Conservation (phyloP, 2,329 filamentous ascomycete genomes). For the Phyllosticta ampelicida region DNA sequence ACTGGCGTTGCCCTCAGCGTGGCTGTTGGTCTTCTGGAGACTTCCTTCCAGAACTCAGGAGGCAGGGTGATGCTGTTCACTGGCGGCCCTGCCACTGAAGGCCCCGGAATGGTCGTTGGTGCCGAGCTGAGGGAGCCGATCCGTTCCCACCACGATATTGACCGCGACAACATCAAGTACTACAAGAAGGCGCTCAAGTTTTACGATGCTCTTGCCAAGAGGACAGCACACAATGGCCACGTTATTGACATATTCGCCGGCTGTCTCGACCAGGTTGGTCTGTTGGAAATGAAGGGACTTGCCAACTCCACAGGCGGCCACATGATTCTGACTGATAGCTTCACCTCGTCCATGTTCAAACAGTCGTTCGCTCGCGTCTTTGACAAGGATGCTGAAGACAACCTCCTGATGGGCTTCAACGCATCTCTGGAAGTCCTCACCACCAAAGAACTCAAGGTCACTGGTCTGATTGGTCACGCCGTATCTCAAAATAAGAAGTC, state of each 20-base stretch:
- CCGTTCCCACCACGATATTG: constrained; percentile 96
- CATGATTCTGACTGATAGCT: constrained; percentile 97
- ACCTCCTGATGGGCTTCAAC: constrained; percentile 96
- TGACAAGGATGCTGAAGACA: constrained; percentile 91
- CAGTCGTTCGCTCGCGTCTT: constrained; percentile 96
- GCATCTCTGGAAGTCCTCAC: constrained; percentile 90
- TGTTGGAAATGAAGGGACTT: constrained; percentile 96
- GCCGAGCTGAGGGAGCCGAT: constrained; percentile 94
- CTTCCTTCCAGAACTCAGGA: constrained; percentile 89
- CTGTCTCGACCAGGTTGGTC: constrained; percentile 91
- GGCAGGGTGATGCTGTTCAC: constrained; percentile 96
- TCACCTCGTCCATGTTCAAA: constrained; percentile 98
- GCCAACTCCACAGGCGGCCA: constrained; percentile 94
- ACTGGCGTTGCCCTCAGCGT: constrained; percentile 95
- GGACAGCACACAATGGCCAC: constrained; percentile 91
- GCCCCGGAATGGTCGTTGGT: constrained; percentile 91
- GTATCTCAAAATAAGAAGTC: constrained; percentile 98
- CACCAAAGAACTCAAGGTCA: constrained; percentile 97
- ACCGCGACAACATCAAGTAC: constrained; percentile 97
- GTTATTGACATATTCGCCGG: constrained; percentile 97
- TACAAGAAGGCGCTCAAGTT: constrained; percentile 99
- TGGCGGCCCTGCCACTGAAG: constrained; percentile 88
- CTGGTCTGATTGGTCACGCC: constrained; percentile 90
- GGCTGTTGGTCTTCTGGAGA: constrained; percentile 83
- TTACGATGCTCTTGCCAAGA: constrained; percentile 88